Evolutionary conservation across 164 flowering plant genomes (phyloP).

Genomic region (Magnolia sinica): DNA sequence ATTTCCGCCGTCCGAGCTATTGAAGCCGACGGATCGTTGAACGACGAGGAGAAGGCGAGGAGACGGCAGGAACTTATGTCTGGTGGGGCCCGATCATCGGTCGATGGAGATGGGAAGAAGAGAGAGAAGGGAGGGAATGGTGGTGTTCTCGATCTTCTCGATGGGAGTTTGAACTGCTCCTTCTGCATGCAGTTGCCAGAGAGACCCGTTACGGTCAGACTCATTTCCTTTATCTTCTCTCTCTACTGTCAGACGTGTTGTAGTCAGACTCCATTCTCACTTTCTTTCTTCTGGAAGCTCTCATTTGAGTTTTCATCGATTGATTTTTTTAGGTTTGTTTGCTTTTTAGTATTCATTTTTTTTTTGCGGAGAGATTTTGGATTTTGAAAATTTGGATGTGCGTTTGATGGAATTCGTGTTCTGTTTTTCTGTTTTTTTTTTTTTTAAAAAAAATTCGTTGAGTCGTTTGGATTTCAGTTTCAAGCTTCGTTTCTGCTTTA

Average conservation of each 20-base stretch:
- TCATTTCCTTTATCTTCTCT: neutral
- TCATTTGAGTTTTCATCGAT: neutral
- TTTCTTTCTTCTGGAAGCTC: too few species aligned
- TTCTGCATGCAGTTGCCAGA: conserved; percentile 75
- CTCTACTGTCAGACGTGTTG: neutral
- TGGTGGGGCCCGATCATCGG: neutral
- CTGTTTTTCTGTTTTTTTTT: neutral
- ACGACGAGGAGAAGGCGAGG: conserved; percentile 72
- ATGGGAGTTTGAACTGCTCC: conserved; percentile 51
- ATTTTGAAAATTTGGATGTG: too few species aligned
- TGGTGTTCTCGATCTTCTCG: conserved; percentile 32
- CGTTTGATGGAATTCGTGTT: neutral
- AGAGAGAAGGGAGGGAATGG: conserved; percentile 12
- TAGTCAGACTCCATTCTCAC: too few species aligned
- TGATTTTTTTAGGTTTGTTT: neutral
- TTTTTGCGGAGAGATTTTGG: too few species aligned
- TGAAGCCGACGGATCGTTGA: conserved; percentile 51
- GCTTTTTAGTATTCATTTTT: neutral
- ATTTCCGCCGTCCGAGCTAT: conserved; percentile 62
- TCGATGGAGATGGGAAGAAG: conserved; percentile 27
- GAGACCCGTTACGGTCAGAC: conserved; percentile 76
- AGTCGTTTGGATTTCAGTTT: neutral
- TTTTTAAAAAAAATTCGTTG: neutral
- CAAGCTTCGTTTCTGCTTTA: neutral
- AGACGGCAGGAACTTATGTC: conserved; percentile 59